Conservation (phyloP, 2,329 filamentous ascomycete genomes). For the Monilinia fructicola region DNA sequence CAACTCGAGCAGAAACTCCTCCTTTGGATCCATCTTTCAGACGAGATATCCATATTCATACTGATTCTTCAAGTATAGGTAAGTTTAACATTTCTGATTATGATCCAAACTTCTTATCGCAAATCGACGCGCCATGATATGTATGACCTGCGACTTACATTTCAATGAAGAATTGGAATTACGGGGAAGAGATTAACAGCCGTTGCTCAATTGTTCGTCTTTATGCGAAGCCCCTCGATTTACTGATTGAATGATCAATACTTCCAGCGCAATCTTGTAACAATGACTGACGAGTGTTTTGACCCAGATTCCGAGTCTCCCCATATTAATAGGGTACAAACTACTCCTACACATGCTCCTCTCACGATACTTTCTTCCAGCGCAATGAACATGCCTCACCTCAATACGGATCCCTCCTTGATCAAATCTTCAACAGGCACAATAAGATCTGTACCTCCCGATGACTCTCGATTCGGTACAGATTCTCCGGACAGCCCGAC, state of each 20-base stretch:
- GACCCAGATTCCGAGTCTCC: constrained; percentile 14
- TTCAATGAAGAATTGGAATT: constrained; percentile 6
- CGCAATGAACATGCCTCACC: constrained; percentile 37
- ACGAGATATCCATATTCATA: constrained; percentile 27
- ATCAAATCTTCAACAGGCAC: constrained; percentile 31
- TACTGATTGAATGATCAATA: neutral
- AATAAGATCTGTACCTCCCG: constrained; percentile 38
- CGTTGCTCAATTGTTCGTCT: constrained; percentile 8
- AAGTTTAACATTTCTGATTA: constrained; percentile 22
- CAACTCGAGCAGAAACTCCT: constrained; percentile 27
- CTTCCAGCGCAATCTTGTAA: neutral
- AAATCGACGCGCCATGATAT: constrained; percentile 2
- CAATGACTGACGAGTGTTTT: constrained; percentile 17
- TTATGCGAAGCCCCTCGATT: constrained; percentile 5
- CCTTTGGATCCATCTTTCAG: constrained; percentile 22
- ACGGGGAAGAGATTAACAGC: neutral
- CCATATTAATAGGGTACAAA: constrained; percentile 7
- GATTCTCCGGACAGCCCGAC: constrained; percentile 18
- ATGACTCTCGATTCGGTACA: constrained; percentile 27
- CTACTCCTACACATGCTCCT: constrained; percentile 18
- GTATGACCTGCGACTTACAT: constrained; percentile 11
- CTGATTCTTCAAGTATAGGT: constrained; percentile 29
- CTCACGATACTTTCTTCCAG: constrained; percentile 25
- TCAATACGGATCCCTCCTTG: constrained; percentile 20
- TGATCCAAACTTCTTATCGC: constrained; percentile 10